These are phyloP conservation scores for Ophiostoma sp. DNA, from an alignment of 2,329 filamentous ascomycete species.

Conservation along the genomic window DNA sequence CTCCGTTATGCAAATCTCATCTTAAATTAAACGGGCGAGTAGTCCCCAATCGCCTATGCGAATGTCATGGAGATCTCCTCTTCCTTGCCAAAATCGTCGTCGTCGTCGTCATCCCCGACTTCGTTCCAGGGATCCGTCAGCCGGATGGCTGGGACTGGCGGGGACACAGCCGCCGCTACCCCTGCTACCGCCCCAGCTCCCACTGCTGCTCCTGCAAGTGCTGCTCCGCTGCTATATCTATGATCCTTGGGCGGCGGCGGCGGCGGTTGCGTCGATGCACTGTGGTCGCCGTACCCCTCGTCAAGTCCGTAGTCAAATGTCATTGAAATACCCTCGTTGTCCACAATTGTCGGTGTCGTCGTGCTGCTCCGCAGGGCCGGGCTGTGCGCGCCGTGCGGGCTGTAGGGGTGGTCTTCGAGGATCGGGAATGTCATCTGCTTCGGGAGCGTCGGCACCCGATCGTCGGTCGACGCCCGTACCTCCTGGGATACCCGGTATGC, in stretches of 20 bases:
- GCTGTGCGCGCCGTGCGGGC: background rate
- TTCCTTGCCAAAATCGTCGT: slow-evolving; percentile 65
- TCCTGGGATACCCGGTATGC: slow-evolving; percentile 22
- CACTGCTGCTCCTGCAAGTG: background rate
- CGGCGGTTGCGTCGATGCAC: slow-evolving; percentile 17
- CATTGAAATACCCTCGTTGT: slow-evolving; percentile 58
- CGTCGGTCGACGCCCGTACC: slow-evolving; percentile 6
- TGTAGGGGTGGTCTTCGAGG: slow-evolving; percentile 9
- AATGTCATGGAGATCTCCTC: slow-evolving; percentile 78
- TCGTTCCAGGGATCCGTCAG: slow-evolving; percentile 65
- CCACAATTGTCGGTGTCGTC: slow-evolving; percentile 26
- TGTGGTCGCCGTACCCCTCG: slow-evolving; percentile 15
- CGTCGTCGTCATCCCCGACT: slow-evolving; percentile 49
- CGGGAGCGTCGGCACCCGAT: background rate
- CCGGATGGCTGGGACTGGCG: slow-evolving; percentile 44
- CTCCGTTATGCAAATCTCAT: background rate
- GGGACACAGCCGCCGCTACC: slow-evolving; percentile 33
- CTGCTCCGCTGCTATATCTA: slow-evolving; percentile 20
- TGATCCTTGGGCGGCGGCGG: slow-evolving; percentile 32
- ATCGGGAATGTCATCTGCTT: slow-evolving; percentile 12
- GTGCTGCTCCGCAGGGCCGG: slow-evolving; percentile 1
- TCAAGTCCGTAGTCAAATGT: slow-evolving; percentile 58
- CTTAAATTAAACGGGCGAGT: background rate
- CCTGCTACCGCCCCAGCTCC: slow-evolving; percentile 20
- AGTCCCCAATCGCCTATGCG: slow-evolving; percentile 43